Percentiles rank a stretch among this genome's conserved stretches.
Evolutionary conservation across 257 asterid genomes (phyloP).

Genomic region (Ligustrum vulgare): DNA sequence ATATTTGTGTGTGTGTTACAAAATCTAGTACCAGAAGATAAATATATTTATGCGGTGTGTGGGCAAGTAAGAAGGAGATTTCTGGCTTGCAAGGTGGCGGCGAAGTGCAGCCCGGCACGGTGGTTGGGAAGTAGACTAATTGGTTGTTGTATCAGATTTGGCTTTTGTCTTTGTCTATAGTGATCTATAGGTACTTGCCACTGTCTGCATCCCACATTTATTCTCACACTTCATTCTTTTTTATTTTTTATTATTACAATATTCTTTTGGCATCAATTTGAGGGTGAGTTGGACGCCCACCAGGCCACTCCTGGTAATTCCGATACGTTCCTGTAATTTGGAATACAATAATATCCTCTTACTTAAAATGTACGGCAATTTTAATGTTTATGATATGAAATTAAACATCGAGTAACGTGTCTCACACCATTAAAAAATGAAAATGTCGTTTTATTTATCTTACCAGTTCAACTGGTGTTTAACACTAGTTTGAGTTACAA

Average conservation of each 20-base stretch:
- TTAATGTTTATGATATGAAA: too few relatives aligned
- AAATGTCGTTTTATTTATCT: too few relatives aligned
- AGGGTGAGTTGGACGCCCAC: slow-evolving; percentile 3
- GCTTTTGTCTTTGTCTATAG: background rate
- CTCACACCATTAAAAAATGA: too few relatives aligned
- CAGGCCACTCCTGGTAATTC: background rate
- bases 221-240: background rate
- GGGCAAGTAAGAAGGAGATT: background rate
- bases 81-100: background rate
- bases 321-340: background rate
- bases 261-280: background rate
- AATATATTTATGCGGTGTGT: background rate
- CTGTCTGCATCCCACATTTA: background rate
- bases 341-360: background rate
- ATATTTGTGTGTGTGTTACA: too few relatives aligned
- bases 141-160: slow-evolving; percentile 2
- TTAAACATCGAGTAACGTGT: too few relatives aligned
- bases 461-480: too few relatives aligned
- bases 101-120: background rate
- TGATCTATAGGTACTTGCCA: background rate
- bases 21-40: background rate
- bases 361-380: background rate
- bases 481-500: too few relatives aligned
- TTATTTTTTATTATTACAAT: background rate
- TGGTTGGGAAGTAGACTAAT: background rate